Conservation (phyloP, 225 moss, liverwort and hornwort species). For the Ulota crispa region DNA sequence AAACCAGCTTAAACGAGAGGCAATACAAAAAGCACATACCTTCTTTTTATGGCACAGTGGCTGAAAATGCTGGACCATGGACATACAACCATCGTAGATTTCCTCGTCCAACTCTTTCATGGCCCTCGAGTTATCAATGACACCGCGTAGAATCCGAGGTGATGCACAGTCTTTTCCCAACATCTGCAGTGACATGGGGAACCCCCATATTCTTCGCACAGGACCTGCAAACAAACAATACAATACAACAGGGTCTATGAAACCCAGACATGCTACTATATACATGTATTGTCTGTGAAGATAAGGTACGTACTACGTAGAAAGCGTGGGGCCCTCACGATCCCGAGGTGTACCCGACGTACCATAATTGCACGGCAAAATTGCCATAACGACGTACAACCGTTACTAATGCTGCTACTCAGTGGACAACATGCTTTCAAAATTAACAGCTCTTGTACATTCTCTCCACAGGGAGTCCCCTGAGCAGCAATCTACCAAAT, state of each 20-base stretch:
- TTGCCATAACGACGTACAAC: not conserved
- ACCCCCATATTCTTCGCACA: conserved; percentile 45
- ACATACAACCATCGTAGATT: conserved; percentile 33
- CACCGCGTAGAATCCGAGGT: conserved; percentile 37
- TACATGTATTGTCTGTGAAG: not conserved
- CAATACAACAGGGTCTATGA: not conserved
- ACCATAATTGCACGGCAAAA: not conserved
- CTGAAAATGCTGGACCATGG: conserved; percentile 41
- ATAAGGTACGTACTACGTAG: not conserved
- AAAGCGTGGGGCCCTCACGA: too few relatives aligned
- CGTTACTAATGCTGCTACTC: not conserved
- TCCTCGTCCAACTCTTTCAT: conserved; percentile 44
- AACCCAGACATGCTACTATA: not conserved
- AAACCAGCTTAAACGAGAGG: not conserved
- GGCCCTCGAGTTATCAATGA: conserved; percentile 34
- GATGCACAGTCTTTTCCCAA: conserved; percentile 48
- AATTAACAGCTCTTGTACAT: not conserved
- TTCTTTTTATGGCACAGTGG: conserved; percentile 35
- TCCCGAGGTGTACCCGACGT: not conserved
- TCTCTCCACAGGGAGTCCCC: not conserved
- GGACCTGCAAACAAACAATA: conserved; percentile 27
- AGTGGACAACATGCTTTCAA: not conserved
- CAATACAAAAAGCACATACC: not conserved
- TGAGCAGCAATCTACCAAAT: not conserved
- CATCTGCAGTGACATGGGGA: conserved; percentile 51